Evolutionary conservation across 331 rosid genomes (phyloP).

Genomic region (Rosa hybrid): DNA sequence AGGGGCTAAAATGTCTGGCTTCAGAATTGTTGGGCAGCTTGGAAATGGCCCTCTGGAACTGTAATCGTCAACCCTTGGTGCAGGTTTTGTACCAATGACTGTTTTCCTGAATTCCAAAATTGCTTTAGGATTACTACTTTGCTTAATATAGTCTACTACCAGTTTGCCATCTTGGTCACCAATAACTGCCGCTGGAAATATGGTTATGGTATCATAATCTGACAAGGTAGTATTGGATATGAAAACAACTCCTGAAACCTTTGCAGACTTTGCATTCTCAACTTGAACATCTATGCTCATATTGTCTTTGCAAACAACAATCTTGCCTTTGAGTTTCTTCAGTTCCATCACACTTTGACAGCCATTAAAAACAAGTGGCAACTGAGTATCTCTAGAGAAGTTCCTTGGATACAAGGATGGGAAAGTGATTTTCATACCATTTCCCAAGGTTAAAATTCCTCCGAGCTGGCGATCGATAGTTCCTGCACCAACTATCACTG

Average conservation of each 20-base stretch:
- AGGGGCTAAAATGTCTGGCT: constrained; percentile 32
- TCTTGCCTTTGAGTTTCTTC: constrained; percentile 18
- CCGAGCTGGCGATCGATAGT: constrained; percentile 11
- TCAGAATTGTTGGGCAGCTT: constrained; percentile 20
- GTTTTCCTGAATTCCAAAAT: constrained; percentile 20
- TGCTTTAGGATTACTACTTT: constrained; percentile 15
- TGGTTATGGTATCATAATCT: not conserved
- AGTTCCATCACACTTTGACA: constrained; percentile 22
- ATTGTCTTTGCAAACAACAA: constrained; percentile 26
- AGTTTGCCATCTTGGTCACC: constrained; percentile 19
- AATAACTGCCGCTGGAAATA: constrained; percentile 20
- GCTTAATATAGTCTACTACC: constrained; percentile 6
- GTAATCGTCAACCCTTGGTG: constrained; percentile 22
- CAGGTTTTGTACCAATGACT: constrained; percentile 9
- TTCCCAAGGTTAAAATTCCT: constrained; percentile 23
- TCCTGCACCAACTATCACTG: constrained; percentile 21
- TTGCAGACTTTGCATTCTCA: constrained; percentile 13
- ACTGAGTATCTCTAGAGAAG: not conserved
- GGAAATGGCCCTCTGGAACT: constrained; percentile 32
- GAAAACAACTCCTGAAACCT: constrained; percentile 20
- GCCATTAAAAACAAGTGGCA: constrained; percentile 18
- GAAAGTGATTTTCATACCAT: constrained; percentile 28
- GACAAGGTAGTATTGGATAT: not conserved
- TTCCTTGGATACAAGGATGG: constrained; percentile 23
- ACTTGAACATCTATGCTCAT: constrained; percentile 6